Evolutionary conservation across 371 early-diverging fungal genomes (phyloP), one percentile per base, ranked within the genome.

Genomic region (Blakeslea trispora): DNA sequence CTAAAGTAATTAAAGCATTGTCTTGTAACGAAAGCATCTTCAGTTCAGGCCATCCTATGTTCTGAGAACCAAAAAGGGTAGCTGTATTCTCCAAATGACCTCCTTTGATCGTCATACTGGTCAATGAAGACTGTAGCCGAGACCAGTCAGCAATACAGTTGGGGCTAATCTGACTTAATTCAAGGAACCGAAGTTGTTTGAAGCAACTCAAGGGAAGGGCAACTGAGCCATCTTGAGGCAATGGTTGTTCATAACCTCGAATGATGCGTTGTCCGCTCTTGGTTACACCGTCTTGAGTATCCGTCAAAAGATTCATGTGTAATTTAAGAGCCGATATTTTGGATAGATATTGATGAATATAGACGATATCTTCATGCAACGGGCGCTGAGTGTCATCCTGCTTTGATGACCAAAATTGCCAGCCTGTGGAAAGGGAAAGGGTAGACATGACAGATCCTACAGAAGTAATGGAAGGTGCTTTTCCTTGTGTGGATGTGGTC

Each of bases 391-490:
- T n/a, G n/a, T n/a, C n/a, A n/a, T 62, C 58, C 28, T 43, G 46
- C 5, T 61, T 54, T n/a, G 60, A 57, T n/a, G 69, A 72, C 87
- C 87, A 86, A 32, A 81, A 72, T 41, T 81, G 79, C 87, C 87
- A 86, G 6, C 84, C 82, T 1, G 82, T 78, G n/a, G 81, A 72
- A 1, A 86, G 54, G 0, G 86, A 84, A 15, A 86, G 50, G 0
- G 82, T 82, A 2, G 86, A 86, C 56, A 82, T 74, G 39, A 69
- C 68, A 1, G 78, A 78, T 18, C 83, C 81, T 1, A 81, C 76
- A 0, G 86, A 83, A 0, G 82, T 82, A 50, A 84, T 77, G 8
- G 84, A 84, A 22, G 71, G 72, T 14, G 78, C 72, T 44, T 68
- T 71, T 5, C 68, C 64, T 5, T 64, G 64, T 14, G 53, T 57